Base-by-base conservation (phyloP, 352 stramenopile species). In the Phytophthora vignae region DNA sequence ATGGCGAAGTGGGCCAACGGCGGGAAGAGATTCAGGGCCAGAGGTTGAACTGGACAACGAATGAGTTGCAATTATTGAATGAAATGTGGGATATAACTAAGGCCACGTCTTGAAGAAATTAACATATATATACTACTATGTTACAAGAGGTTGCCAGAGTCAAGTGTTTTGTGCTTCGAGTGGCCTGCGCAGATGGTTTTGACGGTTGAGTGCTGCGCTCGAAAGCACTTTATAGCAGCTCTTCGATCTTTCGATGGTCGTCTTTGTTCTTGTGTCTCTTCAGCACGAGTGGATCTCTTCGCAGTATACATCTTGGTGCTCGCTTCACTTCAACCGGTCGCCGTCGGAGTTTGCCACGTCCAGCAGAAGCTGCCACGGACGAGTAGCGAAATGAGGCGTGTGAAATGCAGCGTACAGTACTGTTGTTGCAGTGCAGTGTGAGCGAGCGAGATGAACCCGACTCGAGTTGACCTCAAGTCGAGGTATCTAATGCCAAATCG, bases 1-100 rank as follows among this genome's bases (percentile, higher is more conserved):
- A 76, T 76, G n/a, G 31, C 44, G 52, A 73, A 76, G 64, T 76
- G 69, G 2, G 64, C 38, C 66, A 62, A 12, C 61, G 29, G 56
- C 55, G 58, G 48, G 67, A 57, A 64, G 44, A 64, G 59, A 60
- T 60, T 53, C 67, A 53, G 40, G 53, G 40, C 29, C 65, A 53
- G 38, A 46, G 65, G 65, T 46, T 29, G 19, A 31, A 31, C 27
- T 31, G 36, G 36, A 42, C 36, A 12, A 14, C 42, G 17, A 27
- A 29, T 27, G n/a, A 19, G n/a, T 12, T 49, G 19, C 56, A 31
- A 63, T 63, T 63, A 21, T 63, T 63, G 56, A 63, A 54, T 63
- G 56, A 15, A 25, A 49, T 21, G 14, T 22, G 15, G 12, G 8
- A 12, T 21, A 49, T 49, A 42, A 42, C 27, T 1, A 31, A 7